Conservation (phyloP, 495 filamentous ascomycete species). For the Daldinia childiae region DNA sequence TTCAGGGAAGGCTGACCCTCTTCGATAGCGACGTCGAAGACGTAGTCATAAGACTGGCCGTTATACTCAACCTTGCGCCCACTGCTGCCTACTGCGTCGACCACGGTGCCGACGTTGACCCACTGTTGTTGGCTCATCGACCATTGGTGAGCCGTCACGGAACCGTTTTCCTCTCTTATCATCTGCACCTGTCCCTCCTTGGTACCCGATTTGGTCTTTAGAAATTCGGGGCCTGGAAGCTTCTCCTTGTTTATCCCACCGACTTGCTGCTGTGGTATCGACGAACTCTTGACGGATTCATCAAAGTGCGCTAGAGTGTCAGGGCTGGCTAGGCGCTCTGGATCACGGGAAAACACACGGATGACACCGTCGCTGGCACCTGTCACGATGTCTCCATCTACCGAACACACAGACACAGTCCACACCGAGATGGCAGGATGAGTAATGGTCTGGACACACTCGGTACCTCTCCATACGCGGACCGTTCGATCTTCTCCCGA, state of each 20-base stretch:
- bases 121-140: slow-evolving; percentile 69
- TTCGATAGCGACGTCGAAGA: slow-evolving; percentile 98
- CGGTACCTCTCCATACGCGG: slow-evolving; percentile 80
- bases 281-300: slow-evolving; percentile 78
- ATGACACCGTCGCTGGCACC: slow-evolving; percentile 91
- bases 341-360: slow-evolving; percentile 81
- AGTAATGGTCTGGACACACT: slow-evolving; percentile 95
- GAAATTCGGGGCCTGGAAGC: slow-evolving; percentile 84
- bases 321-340: slow-evolving; percentile 72
- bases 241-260: slow-evolving; percentile 86
- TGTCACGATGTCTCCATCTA: slow-evolving; percentile 89
- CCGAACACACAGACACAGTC: slow-evolving; percentile 80
- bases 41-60: slow-evolving; percentile 94
- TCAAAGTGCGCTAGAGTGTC: slow-evolving; percentile 73
- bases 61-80: slow-evolving; percentile 74
- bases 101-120: slow-evolving; percentile 91
- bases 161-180: slow-evolving; percentile 82
- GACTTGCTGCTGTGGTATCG: slow-evolving; percentile 85
- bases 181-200: slow-evolving; percentile 96
- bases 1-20: slow-evolving; percentile 95
- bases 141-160: slow-evolving; percentile 84
- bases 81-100: slow-evolving; percentile 85
- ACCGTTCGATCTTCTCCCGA: slow-evolving; percentile 93
- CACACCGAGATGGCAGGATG: slow-evolving; percentile 98
- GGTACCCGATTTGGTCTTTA: slow-evolving; percentile 79